Evolutionary conservation across 768 basidiomycete genomes (phyloP).

Genomic region (Pulveroboletus ravenelii): DNA sequence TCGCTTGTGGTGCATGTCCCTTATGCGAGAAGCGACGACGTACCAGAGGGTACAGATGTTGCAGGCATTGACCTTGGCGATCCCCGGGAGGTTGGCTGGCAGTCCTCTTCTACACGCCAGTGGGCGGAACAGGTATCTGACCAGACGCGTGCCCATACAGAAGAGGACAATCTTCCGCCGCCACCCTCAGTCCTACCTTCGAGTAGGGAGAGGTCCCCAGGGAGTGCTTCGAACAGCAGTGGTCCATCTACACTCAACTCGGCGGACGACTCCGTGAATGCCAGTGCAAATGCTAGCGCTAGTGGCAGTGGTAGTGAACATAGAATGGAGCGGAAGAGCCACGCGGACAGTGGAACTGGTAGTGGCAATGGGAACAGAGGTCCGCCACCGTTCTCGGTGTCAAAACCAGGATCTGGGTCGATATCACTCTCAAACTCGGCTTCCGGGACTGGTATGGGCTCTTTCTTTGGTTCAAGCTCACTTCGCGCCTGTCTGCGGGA

Average conservation of each 20-base stretch:
- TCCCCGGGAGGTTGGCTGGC: conserved; percentile 22
- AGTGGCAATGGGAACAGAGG: conserved; percentile 8
- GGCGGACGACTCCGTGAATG: conserved; percentile 19
- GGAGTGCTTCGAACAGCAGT: conserved; percentile 21
- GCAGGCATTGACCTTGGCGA: conserved; percentile 12
- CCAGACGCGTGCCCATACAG: conserved; percentile 20
- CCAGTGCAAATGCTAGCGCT: conserved; percentile 5
- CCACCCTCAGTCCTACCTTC: conserved; percentile 4
- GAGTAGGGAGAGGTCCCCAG: conserved; percentile 23
- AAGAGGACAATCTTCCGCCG: conserved; percentile 3
- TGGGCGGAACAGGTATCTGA: conserved; percentile 45
- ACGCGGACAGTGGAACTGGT: conserved; percentile 8
- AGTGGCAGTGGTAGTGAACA: conserved; percentile 9
- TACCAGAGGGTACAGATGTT: conserved; percentile 17
- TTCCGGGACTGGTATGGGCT: conserved; percentile 21
- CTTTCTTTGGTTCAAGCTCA: conserved; percentile 22
- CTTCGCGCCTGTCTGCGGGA: conserved; percentile 22
- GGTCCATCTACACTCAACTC: conserved; percentile 22
- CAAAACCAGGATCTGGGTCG: conserved; percentile 19
- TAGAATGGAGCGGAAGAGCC: conserved; percentile 6
- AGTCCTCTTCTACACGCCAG: conserved; percentile 33
- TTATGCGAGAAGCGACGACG: conserved; percentile 10
- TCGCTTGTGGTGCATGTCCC: conserved; percentile 31
- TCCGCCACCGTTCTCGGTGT: conserved; percentile 14
- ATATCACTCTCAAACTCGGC: conserved; percentile 23